Base-by-base conservation (phyloP, 2,329 filamentous ascomycete genomes). In the Hawksworthiomyces lignivorus region DNA sequence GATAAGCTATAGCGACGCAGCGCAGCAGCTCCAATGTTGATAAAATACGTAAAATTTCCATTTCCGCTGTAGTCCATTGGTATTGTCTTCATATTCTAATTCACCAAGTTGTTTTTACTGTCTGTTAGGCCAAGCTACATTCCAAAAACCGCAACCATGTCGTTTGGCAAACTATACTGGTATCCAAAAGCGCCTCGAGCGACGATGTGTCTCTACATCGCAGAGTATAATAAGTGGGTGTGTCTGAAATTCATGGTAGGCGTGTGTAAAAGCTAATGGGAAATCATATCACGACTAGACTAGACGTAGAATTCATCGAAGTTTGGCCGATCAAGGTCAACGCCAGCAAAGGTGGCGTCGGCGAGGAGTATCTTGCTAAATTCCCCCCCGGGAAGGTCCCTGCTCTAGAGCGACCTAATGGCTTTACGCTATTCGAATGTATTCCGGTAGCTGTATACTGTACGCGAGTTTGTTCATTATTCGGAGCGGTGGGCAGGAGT, bases 351-450 rank as follows among this genome's bases (percentile, higher is more conserved):
- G 39, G 39, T 5, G 39, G 39, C 18, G 39, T 41, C 8, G 39
- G 39, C 22, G 39, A 27, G 4, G 66, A 68, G 4, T 74, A 65
- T 58, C 54, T 68, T 12, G 46, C 64, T 56, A 73, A 73, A 50
- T 74, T 73, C 56, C 68, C 70, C 10, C 52, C 70, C 29, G 70
- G 69, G 51, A 74, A 73, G 52, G 64, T 73, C 8, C 71, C 71
- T 9, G 62, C 62, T 31, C 64, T 74, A 40, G 66, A 69, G 50
- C 60, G 59, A 26, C 57, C 67, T 17, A 67, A 72, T 49, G 70
- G 70, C 34, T 63, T 70, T 52, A 55, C 48, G 49, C 38, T 75
- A 21, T 52, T 62, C 45, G 70, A 74, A 48, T 60, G 62, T 27
- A 60, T 61, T 27, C 70, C 70, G 39, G 74, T 75, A 4, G 21